A percentile compares a stretch with the other conserved stretches of the same genome.
Conservation (phyloP, 768 basidiomycete genomes). For the Boletus coccyginus region DNA sequence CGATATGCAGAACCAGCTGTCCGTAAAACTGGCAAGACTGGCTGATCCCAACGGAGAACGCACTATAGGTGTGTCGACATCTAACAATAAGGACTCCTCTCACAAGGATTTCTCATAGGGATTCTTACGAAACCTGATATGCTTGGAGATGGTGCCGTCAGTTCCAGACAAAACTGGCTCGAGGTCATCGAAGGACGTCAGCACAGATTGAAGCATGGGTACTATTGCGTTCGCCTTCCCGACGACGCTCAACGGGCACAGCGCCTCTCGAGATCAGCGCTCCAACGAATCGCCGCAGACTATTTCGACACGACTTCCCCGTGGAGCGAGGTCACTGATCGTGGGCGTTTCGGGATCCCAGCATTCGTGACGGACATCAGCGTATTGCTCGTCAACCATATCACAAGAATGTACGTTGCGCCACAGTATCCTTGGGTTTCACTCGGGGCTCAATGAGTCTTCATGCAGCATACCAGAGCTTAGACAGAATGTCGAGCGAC, state of each 20-base stretch:
- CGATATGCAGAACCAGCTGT: conserved; percentile 65
- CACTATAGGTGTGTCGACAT: conserved; percentile 51
- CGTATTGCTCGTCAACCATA: conserved; percentile 47
- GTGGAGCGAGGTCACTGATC: conserved; percentile 49
- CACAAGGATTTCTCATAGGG: conserved; percentile 35
- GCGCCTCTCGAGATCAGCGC: conserved; percentile 35
- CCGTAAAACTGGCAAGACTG: conserved; percentile 49
- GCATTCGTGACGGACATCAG: conserved; percentile 53
- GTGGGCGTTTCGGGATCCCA: conserved; percentile 52
- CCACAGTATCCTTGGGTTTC: background rate
- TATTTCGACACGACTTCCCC: conserved; percentile 51
- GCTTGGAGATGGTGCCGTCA: conserved; percentile 42
- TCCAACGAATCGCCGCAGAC: conserved; percentile 35
- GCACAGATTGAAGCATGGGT: conserved; percentile 52
- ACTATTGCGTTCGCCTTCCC: conserved; percentile 65
- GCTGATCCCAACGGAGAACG: conserved; percentile 54
- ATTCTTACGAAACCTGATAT: conserved; percentile 71
- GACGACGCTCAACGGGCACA: conserved; percentile 52
- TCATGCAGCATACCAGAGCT: conserved; percentile 47
- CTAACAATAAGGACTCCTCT: background rate
- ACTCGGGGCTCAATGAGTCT: background rate
- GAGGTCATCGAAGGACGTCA: conserved; percentile 47
- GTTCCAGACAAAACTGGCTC: conserved; percentile 45
- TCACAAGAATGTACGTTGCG: conserved; percentile 48
- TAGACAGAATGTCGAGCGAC: conserved; percentile 35